These are phyloP conservation scores for Aspergillus tubingensis DNA, from an alignment of 2,329 filamentous ascomycete species.

Conservation along the genomic window DNA sequence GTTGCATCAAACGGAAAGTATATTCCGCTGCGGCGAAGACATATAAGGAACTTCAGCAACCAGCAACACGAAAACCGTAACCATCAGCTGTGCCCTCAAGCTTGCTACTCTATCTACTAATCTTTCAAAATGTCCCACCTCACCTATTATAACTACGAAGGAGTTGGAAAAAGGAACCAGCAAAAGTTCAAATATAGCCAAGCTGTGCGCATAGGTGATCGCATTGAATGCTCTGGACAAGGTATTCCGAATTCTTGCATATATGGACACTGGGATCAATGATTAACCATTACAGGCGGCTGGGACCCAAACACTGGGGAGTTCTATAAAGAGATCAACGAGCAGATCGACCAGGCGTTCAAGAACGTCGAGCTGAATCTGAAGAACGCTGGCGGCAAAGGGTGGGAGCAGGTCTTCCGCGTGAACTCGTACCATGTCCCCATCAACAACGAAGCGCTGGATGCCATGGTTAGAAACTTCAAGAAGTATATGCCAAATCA, in stretches of 20 bases:
- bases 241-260: constrained; percentile 10
- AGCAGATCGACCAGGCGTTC: constrained; percentile 57
- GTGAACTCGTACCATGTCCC: constrained; percentile 51
- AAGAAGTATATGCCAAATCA: constrained; percentile 56
- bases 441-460: constrained; percentile 42
- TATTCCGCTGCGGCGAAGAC: not conserved
- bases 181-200: constrained; percentile 48
- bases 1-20: not conserved
- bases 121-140: constrained; percentile 36
- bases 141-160: constrained; percentile 43
- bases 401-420: constrained; percentile 51
- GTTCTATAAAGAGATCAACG: constrained; percentile 41
- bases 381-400: constrained; percentile 55
- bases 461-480: constrained; percentile 51
- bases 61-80: not conserved
- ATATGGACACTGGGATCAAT: not conserved
- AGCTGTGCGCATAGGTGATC: constrained; percentile 52
- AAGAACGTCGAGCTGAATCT: constrained; percentile 57
- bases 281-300: constrained; percentile 30
- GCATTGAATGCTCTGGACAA: constrained; percentile 46
- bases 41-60: not conserved
- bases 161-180: constrained; percentile 39
- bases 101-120: not conserved
- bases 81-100: not conserved
- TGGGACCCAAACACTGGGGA: constrained; percentile 32